Evolutionary conservation across 768 basidiomycete genomes (phyloP), one percentile per base, ranked within the genome.

Genomic region (Suillus discolor): DNA sequence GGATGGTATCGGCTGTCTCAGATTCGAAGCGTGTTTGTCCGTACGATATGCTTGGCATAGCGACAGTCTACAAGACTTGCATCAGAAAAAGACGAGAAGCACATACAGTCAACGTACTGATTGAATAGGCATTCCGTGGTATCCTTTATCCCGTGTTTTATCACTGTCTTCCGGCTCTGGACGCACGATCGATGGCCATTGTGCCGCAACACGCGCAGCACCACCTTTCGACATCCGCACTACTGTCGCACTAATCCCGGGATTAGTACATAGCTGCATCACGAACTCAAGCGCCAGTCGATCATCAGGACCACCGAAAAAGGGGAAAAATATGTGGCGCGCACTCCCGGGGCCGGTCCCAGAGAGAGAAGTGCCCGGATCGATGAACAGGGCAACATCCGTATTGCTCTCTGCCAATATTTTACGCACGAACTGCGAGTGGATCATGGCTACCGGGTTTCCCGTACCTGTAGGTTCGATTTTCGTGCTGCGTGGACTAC

Each of bases 241-340:
- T 0, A 94, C 86, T 0, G 92, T 94, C 1, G 93, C 97, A 6
- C 77, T 85, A 0, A 93, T 83, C 38, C 75, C 77, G 0, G 84
- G 74, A 66, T 90, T 89, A 28, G 77, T 77, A 63, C 95, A 92
- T 23, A 92, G 72, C 74, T 98, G 96, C 41, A 93, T 86, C 7
- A 94, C 86, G 71, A 99, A 87, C 41, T 84, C 79, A 28, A 99
- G 79, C 0, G 94, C 93, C n/a, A 94, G 81, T 0, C 97, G 87
- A 74, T 98, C 97, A 74, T 99, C 97, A 0, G 94, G 89, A 0
- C 97, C 97, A 42, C 97, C 97, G 73, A 94, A 92, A 86, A 97
- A 98, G 0, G 96, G 93, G 45, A 96, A 73, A 74, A 96, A 87
- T 36, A 98, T 72, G 68, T 93, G 92, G 64, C 89, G 82, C 4